Evolutionary conservation across 495 filamentous ascomycete genomes (phyloP), one percentile per base, ranked within the genome.

Genomic region (Endocarpon pusillum): DNA sequence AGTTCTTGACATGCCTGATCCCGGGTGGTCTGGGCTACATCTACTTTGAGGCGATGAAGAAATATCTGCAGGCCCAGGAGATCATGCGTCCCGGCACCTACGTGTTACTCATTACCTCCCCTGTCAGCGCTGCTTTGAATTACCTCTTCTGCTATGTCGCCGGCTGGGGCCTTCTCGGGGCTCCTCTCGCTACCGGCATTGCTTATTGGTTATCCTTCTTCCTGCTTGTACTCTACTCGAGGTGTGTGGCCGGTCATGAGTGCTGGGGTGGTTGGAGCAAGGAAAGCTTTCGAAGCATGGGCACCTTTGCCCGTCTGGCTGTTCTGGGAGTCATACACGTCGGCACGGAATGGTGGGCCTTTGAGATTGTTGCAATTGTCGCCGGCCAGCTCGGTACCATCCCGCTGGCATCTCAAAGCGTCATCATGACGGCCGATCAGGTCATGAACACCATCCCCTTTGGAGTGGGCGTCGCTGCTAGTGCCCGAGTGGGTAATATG

Each of bases 331-430:
- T 92, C 27, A 49, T 93, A n/a, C 86, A 92, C 44, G 78, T 93
- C 16, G 86, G 86, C 5, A 91, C 81, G 0, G 84, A 94, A 55
- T 92, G 85, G 85, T 92, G 85, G 84, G 85, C 85, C 0, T 92
- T 91, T 43, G 85, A 92, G 54, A 92, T 94, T 36, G 84, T 93
- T n/a, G 83, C 85, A 1, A 62, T 94, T 0, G 84, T 76, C 2
- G 86, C 86, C 3, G 86, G 86, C 7, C 65, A 73, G 6, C 64
- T 94, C 0, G 85, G 85, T 6, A 89, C 79, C 0, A 75, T 89
- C 24, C 64, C 85, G 0, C 64, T 93, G 0, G 86, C 86, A 8
- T 75, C 85, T 0, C 86, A 94, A 48, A 80, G 73, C 39, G 84
- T 94, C 23, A 87, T 93, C 52, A 92, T 93, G 84, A 93, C 86